phyloP scores from a whole-genome alignment of 1,284 basidiomycete species.

The Ustilago trichophora region DNA sequence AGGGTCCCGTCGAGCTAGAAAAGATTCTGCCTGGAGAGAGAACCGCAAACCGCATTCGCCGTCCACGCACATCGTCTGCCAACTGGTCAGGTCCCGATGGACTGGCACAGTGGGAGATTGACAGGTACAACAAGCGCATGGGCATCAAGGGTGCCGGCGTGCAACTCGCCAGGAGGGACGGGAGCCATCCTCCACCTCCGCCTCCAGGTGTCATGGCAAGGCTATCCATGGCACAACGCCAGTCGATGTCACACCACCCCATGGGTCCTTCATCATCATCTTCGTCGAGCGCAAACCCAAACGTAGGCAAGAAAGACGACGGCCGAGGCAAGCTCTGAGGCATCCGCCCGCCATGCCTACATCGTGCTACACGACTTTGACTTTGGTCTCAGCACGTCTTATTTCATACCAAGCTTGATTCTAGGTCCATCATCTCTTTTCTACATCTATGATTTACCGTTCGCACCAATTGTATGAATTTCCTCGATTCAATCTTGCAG shows the following conservation, averaged over 20 bases:
- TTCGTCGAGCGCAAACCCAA: neutral
- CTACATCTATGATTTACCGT: too few relatives aligned
- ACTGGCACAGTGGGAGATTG: constrained; percentile 63
- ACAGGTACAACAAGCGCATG: constrained; percentile 63
- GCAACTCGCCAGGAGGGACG: constrained; percentile 22
- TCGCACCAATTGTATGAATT: too few relatives aligned
- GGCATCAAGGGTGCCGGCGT: constrained; percentile 52
- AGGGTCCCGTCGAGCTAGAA: constrained; percentile 58
- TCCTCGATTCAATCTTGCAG: too few relatives aligned
- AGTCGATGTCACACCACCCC: constrained; percentile 19
- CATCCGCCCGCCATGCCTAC: too few relatives aligned
- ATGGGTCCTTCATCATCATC: constrained; percentile 2
- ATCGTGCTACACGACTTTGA: too few relatives aligned
- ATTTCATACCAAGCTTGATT: too few relatives aligned
- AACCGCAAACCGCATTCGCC: constrained; percentile 41
- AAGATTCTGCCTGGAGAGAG: constrained; percentile 56
- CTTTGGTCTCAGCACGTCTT: too few relatives aligned
- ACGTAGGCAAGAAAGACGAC: constrained; percentile 13
- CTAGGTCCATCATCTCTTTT: too few relatives aligned
- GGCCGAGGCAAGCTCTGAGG: constrained; percentile 6
- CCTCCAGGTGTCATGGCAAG: constrained; percentile 28
- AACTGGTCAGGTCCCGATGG: constrained; percentile 62
- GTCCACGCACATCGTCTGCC: constrained; percentile 57
- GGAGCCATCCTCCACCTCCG: constrained; percentile 28
- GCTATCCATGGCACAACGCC: constrained; percentile 29